Conservation (phyloP, 108 stramenopile species). For the Nitzschia palea region DNA sequence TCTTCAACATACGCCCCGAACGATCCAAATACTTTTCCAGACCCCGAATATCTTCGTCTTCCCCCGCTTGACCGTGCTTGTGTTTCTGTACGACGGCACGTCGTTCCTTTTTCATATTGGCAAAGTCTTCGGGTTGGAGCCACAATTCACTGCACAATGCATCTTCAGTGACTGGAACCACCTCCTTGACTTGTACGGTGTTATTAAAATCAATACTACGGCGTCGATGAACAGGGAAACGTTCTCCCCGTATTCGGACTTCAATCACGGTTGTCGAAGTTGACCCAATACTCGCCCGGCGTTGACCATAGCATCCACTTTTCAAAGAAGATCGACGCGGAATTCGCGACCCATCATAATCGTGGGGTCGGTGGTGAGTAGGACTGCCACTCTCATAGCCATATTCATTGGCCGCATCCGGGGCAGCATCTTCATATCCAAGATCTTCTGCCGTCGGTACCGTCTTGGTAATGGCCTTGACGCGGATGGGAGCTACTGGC, state of each 20-base stretch:
- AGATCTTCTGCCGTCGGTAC: conserved; percentile 3
- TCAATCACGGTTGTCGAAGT: neutral
- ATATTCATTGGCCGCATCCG: neutral
- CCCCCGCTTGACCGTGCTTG: conserved; percentile 3
- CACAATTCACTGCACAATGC: conserved; percentile 6
- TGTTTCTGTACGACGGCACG: conserved; percentile 12
- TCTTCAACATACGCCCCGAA: conserved; percentile 1
- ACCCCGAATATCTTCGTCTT: conserved; percentile 29
- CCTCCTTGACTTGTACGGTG: conserved; percentile 24
- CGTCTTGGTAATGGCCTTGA: neutral
- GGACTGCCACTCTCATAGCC: neutral
- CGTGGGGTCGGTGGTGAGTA: neutral
- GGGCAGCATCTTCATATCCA: conserved; percentile 7
- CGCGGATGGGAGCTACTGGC: neutral
- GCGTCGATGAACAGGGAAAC: conserved; percentile 16
- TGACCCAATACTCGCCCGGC: conserved; percentile 9
- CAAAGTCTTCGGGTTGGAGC: conserved; percentile 31
- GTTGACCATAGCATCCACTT: neutral
- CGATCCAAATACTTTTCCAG: conserved; percentile 36
- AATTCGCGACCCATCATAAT: conserved; percentile 10
- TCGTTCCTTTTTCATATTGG: conserved; percentile 19
- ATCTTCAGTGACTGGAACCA: conserved; percentile 11
- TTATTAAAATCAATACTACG: conserved; percentile 26
- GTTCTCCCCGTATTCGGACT: conserved; percentile 17
- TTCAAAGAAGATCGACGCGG: conserved; percentile 34